These are phyloP conservation scores for Arctostaphylos glauca DNA, from an alignment of 148 eudicot species.

Conservation along the genomic window DNA sequence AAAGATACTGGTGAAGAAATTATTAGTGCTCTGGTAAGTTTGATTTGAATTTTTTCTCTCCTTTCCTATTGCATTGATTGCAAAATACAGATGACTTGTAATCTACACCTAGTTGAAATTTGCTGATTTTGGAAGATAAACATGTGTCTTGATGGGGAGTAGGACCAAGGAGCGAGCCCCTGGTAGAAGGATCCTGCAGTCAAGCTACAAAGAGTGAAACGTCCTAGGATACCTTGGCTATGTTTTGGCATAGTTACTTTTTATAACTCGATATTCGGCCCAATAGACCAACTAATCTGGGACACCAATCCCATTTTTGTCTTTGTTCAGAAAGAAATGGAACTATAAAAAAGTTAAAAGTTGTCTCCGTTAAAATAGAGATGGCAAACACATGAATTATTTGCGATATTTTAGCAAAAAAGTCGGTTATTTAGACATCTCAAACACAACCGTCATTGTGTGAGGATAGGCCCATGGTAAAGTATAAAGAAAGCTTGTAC, in stretches of 20 bases:
- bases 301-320: background rate
- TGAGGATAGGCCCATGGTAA: background rate
- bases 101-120: background rate
- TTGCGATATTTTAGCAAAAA: background rate
- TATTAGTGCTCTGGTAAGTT: slow-evolving; percentile 73
- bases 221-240: background rate
- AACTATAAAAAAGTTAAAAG: background rate
- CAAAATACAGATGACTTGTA: background rate
- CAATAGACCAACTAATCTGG: too few species aligned
- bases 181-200: background rate
- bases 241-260: background rate
- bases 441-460: background rate
- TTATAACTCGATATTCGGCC: too few species aligned
- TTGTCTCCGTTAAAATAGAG: background rate
- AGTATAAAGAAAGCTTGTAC: too few species aligned
- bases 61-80: background rate
- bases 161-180: background rate
- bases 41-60: background rate
- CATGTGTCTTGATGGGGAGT: background rate
- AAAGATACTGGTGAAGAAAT: slow-evolving; percentile 87
- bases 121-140: background rate
- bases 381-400: background rate
- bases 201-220: background rate
- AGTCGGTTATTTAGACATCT: background rate
- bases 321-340: background rate